Evolutionary conservation across 805 yeast genomes (phyloP), one percentile per base, ranked within the genome.

Genomic region (Scheffersomyces coipomensis): DNA sequence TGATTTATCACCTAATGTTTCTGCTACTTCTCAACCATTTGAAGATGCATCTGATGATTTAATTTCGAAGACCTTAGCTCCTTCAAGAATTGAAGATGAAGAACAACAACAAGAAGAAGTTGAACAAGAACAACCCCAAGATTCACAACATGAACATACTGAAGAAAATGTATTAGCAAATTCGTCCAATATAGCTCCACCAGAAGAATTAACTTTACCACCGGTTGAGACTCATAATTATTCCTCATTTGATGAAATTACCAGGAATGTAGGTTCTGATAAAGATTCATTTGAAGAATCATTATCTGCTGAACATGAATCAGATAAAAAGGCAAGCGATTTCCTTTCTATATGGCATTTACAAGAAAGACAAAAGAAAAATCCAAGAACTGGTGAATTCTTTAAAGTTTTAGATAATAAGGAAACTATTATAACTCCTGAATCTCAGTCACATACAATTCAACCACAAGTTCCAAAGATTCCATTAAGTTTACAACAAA

Each of bases 331-430:
- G 22, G 53, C 62, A 1, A 38, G 46, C 7, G 48, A 55, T 38
- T 70, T 60, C 45, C 52, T 68, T 19, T 60, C 72, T 3, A 70
- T 70, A 21, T 70, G 75, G 75, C 74, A 61, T 38, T 56, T 63
- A 1, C 75, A 68, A 42, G 62, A 65, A 18, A 52, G 47, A 26
- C 40, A 51, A 32, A 52, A 46, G 44, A 42, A 42, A 31, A 19
- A 35, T 12, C 33, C 38, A 8, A 38, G 38, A 18, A 35, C 42
- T 3, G 23, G 37, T 8, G 39, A 49, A 21, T 35, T 39, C 13
- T 37, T 44, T 26, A 38, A 38, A 35, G 39, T 34, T 19, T 34
- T 23, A 12, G 31, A 41, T 29, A 38, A 31, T 29, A 42, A 13
- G 26, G 39, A 24, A 40, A n/a, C n/a, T n/a, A n/a, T n/a, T n/a